Base-by-base conservation (phyloP, 768 basidiomycete species). In the Podaxis sp. region DNA sequence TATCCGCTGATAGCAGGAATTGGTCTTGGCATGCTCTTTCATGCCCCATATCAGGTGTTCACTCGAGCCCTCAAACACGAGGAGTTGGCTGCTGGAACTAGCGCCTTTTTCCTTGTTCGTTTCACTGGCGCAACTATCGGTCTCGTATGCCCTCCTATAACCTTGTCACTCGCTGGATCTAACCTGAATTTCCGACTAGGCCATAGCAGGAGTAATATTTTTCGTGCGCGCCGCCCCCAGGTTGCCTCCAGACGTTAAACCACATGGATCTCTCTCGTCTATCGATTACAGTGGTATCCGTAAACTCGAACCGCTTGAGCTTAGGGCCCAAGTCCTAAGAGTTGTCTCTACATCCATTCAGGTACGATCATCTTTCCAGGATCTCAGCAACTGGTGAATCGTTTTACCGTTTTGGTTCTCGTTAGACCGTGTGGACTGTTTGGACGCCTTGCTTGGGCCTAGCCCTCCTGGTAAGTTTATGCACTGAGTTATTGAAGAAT, bases 91-190 rank as follows among this genome's bases (percentile, higher is more conserved):
- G 82, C 86, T 22, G 89, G 90, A 33, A 95, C 93, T 10, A 89
- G 91, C 69, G 91, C 91, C 11, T 95, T 94, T 73, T 94, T 95
- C 75, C 80, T 94, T 60, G 90, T 93, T 50, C 83, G 92, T 49
- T 94, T 94, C 75, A 93, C 91, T 40, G 92, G 92, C 8, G 90
- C 92, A 36, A 93, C 92, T 2, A 79, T 89, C 41, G 92, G 92
- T 64, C 74, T 95, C 76, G 92, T 91, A 73, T 67, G 87, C 71
- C 53, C 13, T 61, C 28, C 36, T 20, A 28, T 12, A 40, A 40
- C 20, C 13, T 4, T 22, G 8, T 62, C 46, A 8, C 28, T 51
- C 50, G 41, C 54, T 48, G 30, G 44, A 57, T 44, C 36, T 62
- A 51, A 60, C 68, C 66, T 69, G 59, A 70, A 64, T 59, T 56